Evolutionary conservation across 2,329 filamentous ascomycete genomes (phyloP).

Genomic region (Aspergillus unguis): DNA sequence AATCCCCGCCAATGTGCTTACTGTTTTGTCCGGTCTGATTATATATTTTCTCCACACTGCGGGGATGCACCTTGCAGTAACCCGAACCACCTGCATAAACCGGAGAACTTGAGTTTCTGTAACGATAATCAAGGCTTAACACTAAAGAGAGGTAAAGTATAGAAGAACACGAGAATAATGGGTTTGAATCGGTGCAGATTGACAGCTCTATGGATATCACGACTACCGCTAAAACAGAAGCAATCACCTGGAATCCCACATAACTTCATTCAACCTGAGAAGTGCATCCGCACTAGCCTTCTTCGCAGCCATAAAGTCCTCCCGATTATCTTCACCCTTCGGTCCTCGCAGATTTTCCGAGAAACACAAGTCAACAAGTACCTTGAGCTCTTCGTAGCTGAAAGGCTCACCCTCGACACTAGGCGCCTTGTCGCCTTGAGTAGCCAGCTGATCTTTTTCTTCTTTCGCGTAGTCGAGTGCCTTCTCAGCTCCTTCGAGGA

Average conservation of each 20-base stretch:
- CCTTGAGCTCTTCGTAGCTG: conserved; percentile 45
- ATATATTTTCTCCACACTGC: not conserved
- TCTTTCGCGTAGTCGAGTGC: conserved; percentile 44
- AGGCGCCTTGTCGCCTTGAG: conserved; percentile 33
- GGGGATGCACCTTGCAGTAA: not conserved
- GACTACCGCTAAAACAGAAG: not conserved
- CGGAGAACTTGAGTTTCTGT: not conserved
- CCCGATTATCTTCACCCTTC: conserved; percentile 40
- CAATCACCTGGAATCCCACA: conserved; percentile 45
- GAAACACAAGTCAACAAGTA: conserved; percentile 46
- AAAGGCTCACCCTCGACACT: conserved; percentile 42
- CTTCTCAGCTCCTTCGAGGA: conserved; percentile 46
- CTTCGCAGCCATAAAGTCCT: conserved; percentile 46
- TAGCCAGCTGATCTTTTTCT: conserved; percentile 41
- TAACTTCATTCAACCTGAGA: conserved; percentile 45
- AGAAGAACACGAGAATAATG: no score
- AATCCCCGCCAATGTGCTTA: not conserved
- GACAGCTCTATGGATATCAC: not conserved
- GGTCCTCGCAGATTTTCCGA: conserved; percentile 44
- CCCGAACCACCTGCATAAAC: not conserved
- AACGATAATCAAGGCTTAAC: no score
- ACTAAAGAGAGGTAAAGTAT: no score
- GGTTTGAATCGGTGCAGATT: no score
- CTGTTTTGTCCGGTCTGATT: not conserved
- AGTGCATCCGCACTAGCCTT: conserved; percentile 45